Base-by-base conservation (phyloP, 345 rosid species). In the Acer campestre region DNA sequence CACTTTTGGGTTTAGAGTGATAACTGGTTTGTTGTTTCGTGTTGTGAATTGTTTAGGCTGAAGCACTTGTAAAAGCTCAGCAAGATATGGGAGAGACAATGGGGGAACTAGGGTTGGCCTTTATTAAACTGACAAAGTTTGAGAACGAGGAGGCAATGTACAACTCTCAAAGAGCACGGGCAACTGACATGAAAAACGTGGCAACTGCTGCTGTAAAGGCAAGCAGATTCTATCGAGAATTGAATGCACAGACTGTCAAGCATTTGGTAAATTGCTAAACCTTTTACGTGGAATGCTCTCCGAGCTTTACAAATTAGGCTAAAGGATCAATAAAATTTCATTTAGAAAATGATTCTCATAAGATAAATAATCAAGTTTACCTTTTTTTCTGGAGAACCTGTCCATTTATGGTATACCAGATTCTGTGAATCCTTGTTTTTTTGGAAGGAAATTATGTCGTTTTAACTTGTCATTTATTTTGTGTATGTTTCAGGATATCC, bases 141-240 rank as follows among this genome's bases (percentile, higher is more conserved):
- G 98, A 97, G 88, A 93, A 89, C 23, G 98, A 97, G 84, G 95
- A 94, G 85, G 95, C 98, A 10, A 68, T 88, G 64, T 93, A 85
- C 77, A 89, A 91, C 71, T 75, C 90, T 0, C 99, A 97, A 77
- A 88, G 90, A 81, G 85, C 81, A 11, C 87, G 98, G 77, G 98
- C 97, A 40, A 84, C 78, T 80, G 97, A 92, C 83, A 96, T 91
- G 97, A 96, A 92, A 86, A 88, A 85, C 81, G 78, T 96, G 69
- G 98, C 97, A 35, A 96, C 98, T 81, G 97, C 98, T 22, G 92
- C 98, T 55, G 98, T 96, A 25, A 96, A 96, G 88, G 99, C 98
- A 8, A 96, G 99, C 78, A 90, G 98, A 76, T 91, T 92, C 80
- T 96, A 92, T 77, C 90, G 98, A 77, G 98, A 94, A 78, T 49